Evolutionary conservation across 2,329 filamentous ascomycete genomes (phyloP).

Genomic region (Ophiocordyceps robertsii): DNA sequence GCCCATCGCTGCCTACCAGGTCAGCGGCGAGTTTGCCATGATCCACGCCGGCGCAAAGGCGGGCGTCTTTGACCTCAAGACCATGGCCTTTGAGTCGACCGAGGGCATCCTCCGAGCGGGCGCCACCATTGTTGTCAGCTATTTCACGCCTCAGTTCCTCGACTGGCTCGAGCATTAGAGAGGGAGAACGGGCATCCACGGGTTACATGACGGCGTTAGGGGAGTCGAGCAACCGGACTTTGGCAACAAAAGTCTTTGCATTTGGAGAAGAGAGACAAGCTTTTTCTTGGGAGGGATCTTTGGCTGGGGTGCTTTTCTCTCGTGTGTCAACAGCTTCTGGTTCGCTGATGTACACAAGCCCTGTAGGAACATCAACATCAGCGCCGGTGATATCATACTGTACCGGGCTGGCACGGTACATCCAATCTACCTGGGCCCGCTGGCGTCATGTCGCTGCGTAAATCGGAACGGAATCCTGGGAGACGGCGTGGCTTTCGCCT

Average conservation of each 20-base stretch:
- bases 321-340: too few relatives aligned
- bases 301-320: too few relatives aligned
- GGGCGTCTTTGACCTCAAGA: slow-evolving; percentile 87
- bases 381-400: too few relatives aligned
- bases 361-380: too few relatives aligned
- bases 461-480: too few relatives aligned
- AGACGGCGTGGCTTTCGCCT: too few relatives aligned
- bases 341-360: too few relatives aligned
- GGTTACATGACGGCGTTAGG: slow-evolving; percentile 1
- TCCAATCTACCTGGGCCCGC: too few relatives aligned
- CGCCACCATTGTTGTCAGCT: slow-evolving; percentile 84
- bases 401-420: too few relatives aligned
- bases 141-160: slow-evolving; percentile 76
- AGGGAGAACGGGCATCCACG: slow-evolving; percentile 5
- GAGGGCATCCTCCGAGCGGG: slow-evolving; percentile 89
- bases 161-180: slow-evolving; percentile 46
- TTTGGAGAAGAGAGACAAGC: neutral
- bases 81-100: slow-evolving; percentile 89
- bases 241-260: neutral
- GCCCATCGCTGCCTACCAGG: slow-evolving; percentile 91
- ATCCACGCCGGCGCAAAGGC: slow-evolving; percentile 92
- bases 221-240: neutral
- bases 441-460: too few relatives aligned
- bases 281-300: too few relatives aligned
- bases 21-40: slow-evolving; percentile 96